These are phyloP conservation scores for Pilobolus umbonatus DNA, from an alignment of 192 early-diverging fungal species.

Conservation along the genomic window DNA sequence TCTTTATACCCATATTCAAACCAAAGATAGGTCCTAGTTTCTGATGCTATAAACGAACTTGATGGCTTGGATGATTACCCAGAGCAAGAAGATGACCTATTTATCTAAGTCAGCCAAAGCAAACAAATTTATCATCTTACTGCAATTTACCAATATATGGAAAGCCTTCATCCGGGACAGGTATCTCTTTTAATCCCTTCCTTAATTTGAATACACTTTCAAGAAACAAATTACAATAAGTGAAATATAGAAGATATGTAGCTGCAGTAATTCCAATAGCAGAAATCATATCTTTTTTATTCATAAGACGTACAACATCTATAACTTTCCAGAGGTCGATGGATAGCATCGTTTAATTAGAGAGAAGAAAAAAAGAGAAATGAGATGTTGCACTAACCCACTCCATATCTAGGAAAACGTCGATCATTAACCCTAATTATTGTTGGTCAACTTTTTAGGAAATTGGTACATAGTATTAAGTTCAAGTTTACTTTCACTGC, in stretches of 20 bases:
- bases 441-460: too few relatives aligned
- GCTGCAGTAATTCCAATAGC: not conserved
- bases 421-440: too few relatives aligned
- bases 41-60: not conserved
- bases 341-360: too few relatives aligned
- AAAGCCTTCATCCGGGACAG: not conserved
- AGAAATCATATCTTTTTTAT: not conserved
- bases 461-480: too few relatives aligned
- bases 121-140: not conserved
- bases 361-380: too few relatives aligned
- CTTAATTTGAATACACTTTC: not conserved
- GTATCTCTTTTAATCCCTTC: not conserved
- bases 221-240: not conserved
- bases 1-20: not conserved
- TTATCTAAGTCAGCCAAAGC: not conserved
- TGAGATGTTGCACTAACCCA: too few relatives aligned
- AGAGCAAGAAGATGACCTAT: constrained; percentile 8
- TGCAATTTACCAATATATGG: not conserved
- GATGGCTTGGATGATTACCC: not conserved
- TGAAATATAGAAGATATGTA: not conserved
- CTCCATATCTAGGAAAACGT: too few relatives aligned
- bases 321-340: too few relatives aligned
- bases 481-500: too few relatives aligned
- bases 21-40: not conserved
- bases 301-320: too few relatives aligned